Evolutionary conservation across 495 filamentous ascomycete species (phyloP).

Genomic region (Penicillium parvum): DNA sequence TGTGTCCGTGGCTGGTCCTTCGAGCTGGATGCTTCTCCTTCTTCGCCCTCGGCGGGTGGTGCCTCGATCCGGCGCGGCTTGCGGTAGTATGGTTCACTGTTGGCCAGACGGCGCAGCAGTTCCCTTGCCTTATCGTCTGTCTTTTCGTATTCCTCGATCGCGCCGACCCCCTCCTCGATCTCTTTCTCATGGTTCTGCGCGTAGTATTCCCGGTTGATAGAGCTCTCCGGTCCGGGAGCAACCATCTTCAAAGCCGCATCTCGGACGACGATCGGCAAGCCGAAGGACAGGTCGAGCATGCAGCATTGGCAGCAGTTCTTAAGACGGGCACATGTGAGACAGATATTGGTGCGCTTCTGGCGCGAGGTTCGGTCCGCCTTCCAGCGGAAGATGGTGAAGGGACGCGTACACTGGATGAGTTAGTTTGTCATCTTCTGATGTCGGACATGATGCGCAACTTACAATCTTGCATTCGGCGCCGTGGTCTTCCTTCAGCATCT

Average conservation of each 20-base stretch:
- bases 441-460: slow-evolving; percentile 16
- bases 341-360: slow-evolving; percentile 84
- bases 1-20: slow-evolving; percentile 29
- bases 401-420: slow-evolving; percentile 67
- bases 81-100: slow-evolving; percentile 90
- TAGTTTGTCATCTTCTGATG: slow-evolving; percentile 4
- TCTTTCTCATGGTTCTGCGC: slow-evolving; percentile 95
- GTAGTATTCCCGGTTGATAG: slow-evolving; percentile 94
- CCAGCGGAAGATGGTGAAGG: slow-evolving; percentile 95
- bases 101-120: slow-evolving; percentile 75
- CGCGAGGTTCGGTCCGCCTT: slow-evolving; percentile 83
- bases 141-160: slow-evolving; percentile 89
- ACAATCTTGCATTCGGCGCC: slow-evolving; percentile 64
- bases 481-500: slow-evolving; percentile 96
- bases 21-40: slow-evolving; percentile 20
- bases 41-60: slow-evolving; percentile 37
- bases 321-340: slow-evolving; percentile 88
- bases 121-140: slow-evolving; percentile 94
- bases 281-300: slow-evolving; percentile 95
- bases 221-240: slow-evolving; percentile 82
- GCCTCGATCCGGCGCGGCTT: slow-evolving; percentile 68
- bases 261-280: slow-evolving; percentile 84
- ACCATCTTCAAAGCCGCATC: slow-evolving; percentile 98
- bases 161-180: slow-evolving; percentile 81
- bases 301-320: slow-evolving; percentile 99